These are phyloP conservation scores for Diplocarpon rosae DNA, from an alignment of 2,329 filamentous ascomycete species.

Conservation along the genomic window DNA sequence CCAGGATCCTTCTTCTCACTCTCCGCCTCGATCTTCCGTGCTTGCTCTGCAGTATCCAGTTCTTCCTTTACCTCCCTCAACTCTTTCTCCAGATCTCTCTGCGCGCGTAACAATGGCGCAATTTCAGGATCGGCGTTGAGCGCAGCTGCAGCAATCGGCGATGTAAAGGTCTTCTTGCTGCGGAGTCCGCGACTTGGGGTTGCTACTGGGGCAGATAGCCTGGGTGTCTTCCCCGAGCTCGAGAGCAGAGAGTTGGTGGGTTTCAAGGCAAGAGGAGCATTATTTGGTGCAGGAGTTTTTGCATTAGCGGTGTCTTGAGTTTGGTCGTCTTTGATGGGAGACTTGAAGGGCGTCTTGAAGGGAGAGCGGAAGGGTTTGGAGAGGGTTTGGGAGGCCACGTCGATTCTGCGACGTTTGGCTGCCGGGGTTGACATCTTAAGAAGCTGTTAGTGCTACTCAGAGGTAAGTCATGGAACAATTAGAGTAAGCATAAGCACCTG, in stretches of 20 bases:
- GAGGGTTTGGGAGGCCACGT: constrained; percentile 45
- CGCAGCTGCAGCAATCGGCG: constrained; percentile 27
- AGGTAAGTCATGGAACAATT: constrained; percentile 19
- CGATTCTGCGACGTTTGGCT: constrained; percentile 52
- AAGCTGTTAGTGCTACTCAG: constrained; percentile 20
- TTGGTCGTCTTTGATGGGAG: constrained; percentile 10
- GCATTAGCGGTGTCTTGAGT: neutral
- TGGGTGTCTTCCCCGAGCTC: constrained; percentile 2
- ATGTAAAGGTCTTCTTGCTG: constrained; percentile 18
- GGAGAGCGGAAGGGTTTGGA: constrained; percentile 65
- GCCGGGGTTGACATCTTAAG: constrained; percentile 36
- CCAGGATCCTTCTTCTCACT: constrained; percentile 28
- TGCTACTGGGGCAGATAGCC: constrained; percentile 3
- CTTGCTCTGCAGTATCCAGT: constrained; percentile 41
- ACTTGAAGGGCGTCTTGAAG: constrained; percentile 36
- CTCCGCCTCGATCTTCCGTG: constrained; percentile 36
- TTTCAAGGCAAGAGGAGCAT: constrained; percentile 2
- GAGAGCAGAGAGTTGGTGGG: constrained; percentile 9
- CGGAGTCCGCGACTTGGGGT: constrained; percentile 4
- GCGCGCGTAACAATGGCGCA: constrained; percentile 23
- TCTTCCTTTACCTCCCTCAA: constrained; percentile 27
- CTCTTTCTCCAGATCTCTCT: constrained; percentile 27
- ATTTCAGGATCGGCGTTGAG: constrained; percentile 25
- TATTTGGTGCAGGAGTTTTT: neutral
- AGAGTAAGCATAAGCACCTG: constrained; percentile 9